Conservation (phyloP, 495 filamentous ascomycete genomes). For the Pseudotulostoma volvatum region DNA sequence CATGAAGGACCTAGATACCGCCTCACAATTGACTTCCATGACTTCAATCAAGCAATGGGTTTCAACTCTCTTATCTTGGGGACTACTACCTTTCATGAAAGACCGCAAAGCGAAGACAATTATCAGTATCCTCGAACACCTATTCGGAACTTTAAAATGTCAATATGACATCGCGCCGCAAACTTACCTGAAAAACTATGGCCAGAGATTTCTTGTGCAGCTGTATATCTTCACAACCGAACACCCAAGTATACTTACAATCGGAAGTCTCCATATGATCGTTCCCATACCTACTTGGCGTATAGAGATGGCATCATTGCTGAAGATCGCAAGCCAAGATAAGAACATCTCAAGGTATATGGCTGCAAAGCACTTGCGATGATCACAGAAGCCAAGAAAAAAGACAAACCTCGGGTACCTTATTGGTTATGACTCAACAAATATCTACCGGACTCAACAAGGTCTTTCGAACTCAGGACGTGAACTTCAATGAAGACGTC, state of each 20-base stretch:
- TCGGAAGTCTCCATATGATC: conserved; percentile 1
- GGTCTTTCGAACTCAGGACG: neutral
- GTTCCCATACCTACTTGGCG: neutral
- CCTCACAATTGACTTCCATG: no score
- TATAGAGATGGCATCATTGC: neutral
- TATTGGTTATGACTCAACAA: conserved; percentile 14
- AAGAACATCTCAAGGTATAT: no score
- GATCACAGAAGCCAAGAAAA: no score
- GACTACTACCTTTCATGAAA: no score
- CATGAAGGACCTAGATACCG: no score
- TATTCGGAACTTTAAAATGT: no score
- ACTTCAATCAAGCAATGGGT: neutral
- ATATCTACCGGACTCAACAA: neutral
- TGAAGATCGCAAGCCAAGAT: conserved; percentile 5
- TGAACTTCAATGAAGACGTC: conserved; percentile 3
- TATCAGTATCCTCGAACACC: no score
- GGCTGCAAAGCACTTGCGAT: conserved; percentile 1
- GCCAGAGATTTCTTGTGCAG: neutral
- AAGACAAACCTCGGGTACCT: conserved; percentile 13
- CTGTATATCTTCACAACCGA: conserved; percentile 1
- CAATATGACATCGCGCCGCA: no score
- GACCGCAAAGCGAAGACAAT: no score
- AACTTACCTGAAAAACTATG: neutral
- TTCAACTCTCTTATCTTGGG: no score
- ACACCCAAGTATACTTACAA: neutral